Evolutionary conservation across 1,139 yeast species (phyloP).

Genomic region (Scheffersomyces cryptocercus): DNA sequence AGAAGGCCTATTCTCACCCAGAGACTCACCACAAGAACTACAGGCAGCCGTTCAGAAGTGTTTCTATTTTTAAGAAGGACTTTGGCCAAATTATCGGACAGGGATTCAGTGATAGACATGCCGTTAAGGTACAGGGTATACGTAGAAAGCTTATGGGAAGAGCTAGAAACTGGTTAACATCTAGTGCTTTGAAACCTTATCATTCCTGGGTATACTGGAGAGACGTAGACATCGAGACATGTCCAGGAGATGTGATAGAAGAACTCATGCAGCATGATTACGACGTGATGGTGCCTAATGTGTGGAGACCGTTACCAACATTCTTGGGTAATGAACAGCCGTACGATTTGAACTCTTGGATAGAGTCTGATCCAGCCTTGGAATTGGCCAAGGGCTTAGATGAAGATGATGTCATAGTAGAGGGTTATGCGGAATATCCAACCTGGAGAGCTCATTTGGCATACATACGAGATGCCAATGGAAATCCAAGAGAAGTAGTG

Average conservation of each 20-base stretch:
- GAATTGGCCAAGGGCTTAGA: conserved; percentile 64
- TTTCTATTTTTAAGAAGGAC: conserved; percentile 77
- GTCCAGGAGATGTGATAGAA: conserved; percentile 78
- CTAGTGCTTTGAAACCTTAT: conserved; percentile 75
- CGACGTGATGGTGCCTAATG: conserved; percentile 87
- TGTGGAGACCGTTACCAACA: conserved; percentile 84
- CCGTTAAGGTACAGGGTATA: conserved; percentile 86
- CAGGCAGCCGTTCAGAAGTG: conserved; percentile 70
- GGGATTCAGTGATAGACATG: conserved; percentile 88
- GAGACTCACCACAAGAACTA: conserved; percentile 58
- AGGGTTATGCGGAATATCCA: conserved; percentile 87
- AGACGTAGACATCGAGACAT: conserved; percentile 84
- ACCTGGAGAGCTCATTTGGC: conserved; percentile 88
- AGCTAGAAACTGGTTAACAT: conserved; percentile 85
- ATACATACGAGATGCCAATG: conserved; percentile 72
- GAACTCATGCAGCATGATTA: conserved; percentile 71
- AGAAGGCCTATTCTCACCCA: conserved; percentile 59
- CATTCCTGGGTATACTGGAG: conserved; percentile 97
- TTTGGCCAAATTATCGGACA: conserved; percentile 85
- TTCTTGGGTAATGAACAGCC: conserved; percentile 80
- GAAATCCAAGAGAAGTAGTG: conserved; percentile 64
- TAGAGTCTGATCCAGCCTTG: conserved; percentile 71
- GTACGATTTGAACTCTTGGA: conserved; percentile 87
- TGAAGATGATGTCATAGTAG: conserved; percentile 88
- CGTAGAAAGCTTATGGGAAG: conserved; percentile 87